Conservation (phyloP, 2,329 filamentous ascomycete species). For the Colletotrichum abscissum region DNA sequence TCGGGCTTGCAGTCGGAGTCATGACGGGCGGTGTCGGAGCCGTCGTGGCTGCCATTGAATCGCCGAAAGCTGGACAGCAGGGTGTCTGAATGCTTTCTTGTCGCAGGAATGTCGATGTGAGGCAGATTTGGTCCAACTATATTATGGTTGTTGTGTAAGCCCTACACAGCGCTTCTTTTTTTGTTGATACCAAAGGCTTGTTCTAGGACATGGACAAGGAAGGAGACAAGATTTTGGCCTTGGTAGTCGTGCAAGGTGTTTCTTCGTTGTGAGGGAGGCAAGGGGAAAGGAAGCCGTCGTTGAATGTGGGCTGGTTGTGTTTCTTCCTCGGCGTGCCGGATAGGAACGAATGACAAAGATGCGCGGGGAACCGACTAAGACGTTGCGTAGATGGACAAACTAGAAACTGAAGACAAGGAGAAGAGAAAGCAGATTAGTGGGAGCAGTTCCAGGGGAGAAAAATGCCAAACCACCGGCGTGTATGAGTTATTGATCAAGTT, state of each 20-base stretch:
- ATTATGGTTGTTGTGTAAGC: not conserved
- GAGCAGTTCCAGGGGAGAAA: not conserved
- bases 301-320: not conserved
- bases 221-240: not conserved
- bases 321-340: not conserved
- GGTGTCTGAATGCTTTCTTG: not conserved
- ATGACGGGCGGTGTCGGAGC: conserved; percentile 44
- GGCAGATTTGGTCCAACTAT: not conserved
- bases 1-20: conserved; percentile 41
- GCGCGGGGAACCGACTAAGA: not conserved
- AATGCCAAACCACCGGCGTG: conserved; percentile 15
- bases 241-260: not conserved
- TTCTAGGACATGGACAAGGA: not conserved
- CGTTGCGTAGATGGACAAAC: conserved; percentile 4
- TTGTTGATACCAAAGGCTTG: not conserved
- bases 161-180: not conserved
- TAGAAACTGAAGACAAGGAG: conserved; percentile 21
- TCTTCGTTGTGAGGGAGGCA: not conserved
- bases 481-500: conserved; percentile 26
- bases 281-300: not conserved
- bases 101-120: not conserved
- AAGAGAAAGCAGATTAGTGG: conserved; percentile 1
- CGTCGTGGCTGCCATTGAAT: conserved; percentile 33
- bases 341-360: not conserved
- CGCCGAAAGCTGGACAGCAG: not conserved